phyloP scores from a whole-genome alignment of 164 flowering plant genomes.

The Hamamelis virginiana region DNA sequence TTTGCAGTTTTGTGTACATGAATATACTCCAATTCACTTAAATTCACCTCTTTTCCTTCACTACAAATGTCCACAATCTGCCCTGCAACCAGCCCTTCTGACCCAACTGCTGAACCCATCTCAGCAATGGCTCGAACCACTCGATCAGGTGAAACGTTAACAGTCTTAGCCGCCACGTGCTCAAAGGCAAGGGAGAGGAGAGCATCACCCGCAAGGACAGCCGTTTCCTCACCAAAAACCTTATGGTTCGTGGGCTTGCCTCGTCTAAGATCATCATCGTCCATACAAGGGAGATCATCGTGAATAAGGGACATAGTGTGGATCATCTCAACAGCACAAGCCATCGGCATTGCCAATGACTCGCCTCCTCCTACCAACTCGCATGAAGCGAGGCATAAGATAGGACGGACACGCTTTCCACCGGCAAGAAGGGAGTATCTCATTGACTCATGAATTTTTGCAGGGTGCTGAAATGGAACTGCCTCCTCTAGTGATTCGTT shows the following conservation, averaged over 20 bases:
- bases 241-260: slow-evolving; percentile 24
- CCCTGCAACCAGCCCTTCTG: slow-evolving; percentile 29
- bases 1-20: slow-evolving; percentile 26
- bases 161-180: slow-evolving; percentile 7
- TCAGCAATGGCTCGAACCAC: slow-evolving; percentile 22
- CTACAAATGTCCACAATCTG: slow-evolving; percentile 21
- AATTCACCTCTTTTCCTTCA: slow-evolving; percentile 20
- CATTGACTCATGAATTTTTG: slow-evolving; percentile 45
- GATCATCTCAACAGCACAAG: slow-evolving; percentile 62
- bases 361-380: slow-evolving; percentile 58
- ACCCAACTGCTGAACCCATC: slow-evolving; percentile 23
- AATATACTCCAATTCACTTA: slow-evolving; percentile 23
- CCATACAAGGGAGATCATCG: slow-evolving; percentile 46
- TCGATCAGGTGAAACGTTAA: slow-evolving; percentile 5
- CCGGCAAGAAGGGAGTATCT: slow-evolving; percentile 50
- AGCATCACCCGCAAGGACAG: slow-evolving; percentile 29
- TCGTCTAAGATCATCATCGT: slow-evolving; percentile 13
- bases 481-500: slow-evolving; percentile 45
- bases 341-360: slow-evolving; percentile 38
- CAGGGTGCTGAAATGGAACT: slow-evolving; percentile 43
- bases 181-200: slow-evolving; percentile 29
- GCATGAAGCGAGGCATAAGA: slow-evolving; percentile 51
- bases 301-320: slow-evolving; percentile 64
- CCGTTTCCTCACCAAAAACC: slow-evolving; percentile 23
- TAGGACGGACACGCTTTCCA: slow-evolving; percentile 58